Base-by-base conservation (phyloP, 176 grass and related monocot genomes). In the Oropetium thomaeum region DNA sequence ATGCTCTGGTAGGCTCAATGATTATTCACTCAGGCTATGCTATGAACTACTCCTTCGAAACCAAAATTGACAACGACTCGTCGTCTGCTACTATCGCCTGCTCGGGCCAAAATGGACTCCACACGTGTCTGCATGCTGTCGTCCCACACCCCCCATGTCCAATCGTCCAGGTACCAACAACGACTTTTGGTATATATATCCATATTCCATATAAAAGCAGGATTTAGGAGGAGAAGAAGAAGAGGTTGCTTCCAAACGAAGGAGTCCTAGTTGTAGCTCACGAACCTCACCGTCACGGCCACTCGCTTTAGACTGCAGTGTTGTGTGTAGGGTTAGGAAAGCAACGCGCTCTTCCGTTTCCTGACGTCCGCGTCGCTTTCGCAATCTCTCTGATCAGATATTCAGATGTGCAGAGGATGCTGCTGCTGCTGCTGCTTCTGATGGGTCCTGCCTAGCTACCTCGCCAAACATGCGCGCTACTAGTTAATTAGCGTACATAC, bases 361-460 rank as follows among this genome's bases (percentile, higher is more conserved):
- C 73, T 13, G 40, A 64, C 85, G 85, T 82, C 27, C 85, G n/a
- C 12, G 73, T 87, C 79, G 58, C 10, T 87, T 66, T 82, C 85
- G 59, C 29, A 2, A 66, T 77, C 73, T 65, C 70, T 41, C 38
- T 58, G 65, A 64, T 62, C 37, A n/a, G 58, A 62, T 37, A n/a
- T n/a, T n/a, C n/a, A n/a, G n/a, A n/a, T n/a, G n/a, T n/a, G 27
- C 27, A 10, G 76, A 31, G 29, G 31, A 60, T 48, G 6, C 44
- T 5, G 42, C 58, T n/a, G n/a, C n/a, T n/a, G n/a, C n/a, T n/a
- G n/a, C n/a, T n/a, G n/a, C n/a, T n/a, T n/a, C n/a, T n/a, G n/a
- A n/a, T 25, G 41, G 19, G 25, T 6, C 12, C 10, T 12, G n/a
- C n/a, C 22, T 55, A 2, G 6, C 66, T 84, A 58, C 65, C 66